A percentile compares a stretch with the other conserved stretches of the same genome.
Evolutionary conservation across 257 asterid genomes (phyloP).

Genomic region (Primulina tabacum): DNA sequence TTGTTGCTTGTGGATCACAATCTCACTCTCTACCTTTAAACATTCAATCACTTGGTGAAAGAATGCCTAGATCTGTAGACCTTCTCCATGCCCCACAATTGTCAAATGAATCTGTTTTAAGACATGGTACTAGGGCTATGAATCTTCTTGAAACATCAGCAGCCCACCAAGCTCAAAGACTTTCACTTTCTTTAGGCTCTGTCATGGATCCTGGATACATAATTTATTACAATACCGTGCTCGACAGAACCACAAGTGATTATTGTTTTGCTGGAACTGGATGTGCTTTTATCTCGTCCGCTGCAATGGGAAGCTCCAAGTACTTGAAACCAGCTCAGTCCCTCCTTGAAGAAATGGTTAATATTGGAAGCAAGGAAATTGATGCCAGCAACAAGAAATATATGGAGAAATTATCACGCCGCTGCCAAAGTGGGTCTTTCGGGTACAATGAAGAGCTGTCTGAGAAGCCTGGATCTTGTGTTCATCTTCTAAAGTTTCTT

Average conservation of each 20-base stretch:
- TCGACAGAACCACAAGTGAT: constrained; percentile 20
- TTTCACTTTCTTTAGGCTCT: constrained; percentile 69
- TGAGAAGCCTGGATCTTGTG: constrained; percentile 48
- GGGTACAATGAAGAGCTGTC: constrained; percentile 35
- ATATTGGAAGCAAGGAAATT: constrained; percentile 42
- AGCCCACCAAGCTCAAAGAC: constrained; percentile 48
- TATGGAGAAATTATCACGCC: constrained; percentile 40
- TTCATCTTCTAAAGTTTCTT: constrained; percentile 58
- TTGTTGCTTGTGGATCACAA: constrained; percentile 38
- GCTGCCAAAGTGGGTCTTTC: constrained; percentile 39
- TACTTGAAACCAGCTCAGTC: constrained; percentile 66
- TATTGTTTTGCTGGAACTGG: constrained; percentile 25
- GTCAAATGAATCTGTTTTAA: constrained; percentile 33
- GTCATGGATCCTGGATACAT: constrained; percentile 33
- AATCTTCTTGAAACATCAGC: constrained; percentile 62
- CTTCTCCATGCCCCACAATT: constrained; percentile 33
- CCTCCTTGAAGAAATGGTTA: constrained; percentile 73
- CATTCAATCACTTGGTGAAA: constrained; percentile 36
- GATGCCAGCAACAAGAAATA: constrained; percentile 42
- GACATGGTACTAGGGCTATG: constrained; percentile 51
- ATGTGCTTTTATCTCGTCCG: constrained; percentile 16
- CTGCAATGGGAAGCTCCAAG: constrained; percentile 46
- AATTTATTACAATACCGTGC: constrained; percentile 15
- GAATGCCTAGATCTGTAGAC: constrained; percentile 36
- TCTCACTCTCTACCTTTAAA: constrained; percentile 33